Evolutionary conservation across 192 early-diverging fungal genomes (phyloP).

Genomic region (Coemansia sp.): DNA sequence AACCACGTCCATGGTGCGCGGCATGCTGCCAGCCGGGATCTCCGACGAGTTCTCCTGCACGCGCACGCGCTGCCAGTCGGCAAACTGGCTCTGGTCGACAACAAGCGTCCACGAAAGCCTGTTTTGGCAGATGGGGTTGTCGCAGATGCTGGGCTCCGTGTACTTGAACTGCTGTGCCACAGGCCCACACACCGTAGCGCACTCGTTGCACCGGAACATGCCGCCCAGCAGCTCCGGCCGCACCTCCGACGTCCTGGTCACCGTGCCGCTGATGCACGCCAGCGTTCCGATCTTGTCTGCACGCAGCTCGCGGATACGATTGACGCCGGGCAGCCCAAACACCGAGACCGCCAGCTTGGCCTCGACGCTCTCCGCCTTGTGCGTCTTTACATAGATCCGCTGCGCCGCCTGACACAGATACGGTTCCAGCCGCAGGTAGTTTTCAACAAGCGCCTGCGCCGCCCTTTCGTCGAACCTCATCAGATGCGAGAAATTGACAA

Average conservation of each 20-base stretch:
- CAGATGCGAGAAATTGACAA: conserved; percentile 73
- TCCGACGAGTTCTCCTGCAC: conserved; percentile 95
- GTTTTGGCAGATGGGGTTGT: conserved; percentile 79
- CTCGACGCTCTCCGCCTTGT: not conserved
- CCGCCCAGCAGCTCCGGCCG: conserved; percentile 91
- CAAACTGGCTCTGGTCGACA: conserved; percentile 82
- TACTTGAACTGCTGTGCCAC: conserved; percentile 97
- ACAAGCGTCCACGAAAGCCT: conserved; percentile 73
- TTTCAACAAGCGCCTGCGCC: conserved; percentile 60
- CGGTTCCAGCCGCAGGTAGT: conserved; percentile 82
- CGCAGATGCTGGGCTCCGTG: conserved; percentile 88
- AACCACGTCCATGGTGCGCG: conserved; percentile 92
- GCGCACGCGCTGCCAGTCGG: conserved; percentile 96
- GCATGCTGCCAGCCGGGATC: conserved; percentile 97
- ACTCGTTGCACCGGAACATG: conserved; percentile 86
- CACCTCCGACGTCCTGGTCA: conserved; percentile 95
- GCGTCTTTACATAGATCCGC: conserved; percentile 62
- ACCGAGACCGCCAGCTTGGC: conserved; percentile 45
- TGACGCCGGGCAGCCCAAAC: conserved; percentile 58
- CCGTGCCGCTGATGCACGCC: conserved; percentile 81
- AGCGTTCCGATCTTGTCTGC: conserved; percentile 81
- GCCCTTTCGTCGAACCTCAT: conserved; percentile 56
- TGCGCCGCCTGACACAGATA: conserved; percentile 84
- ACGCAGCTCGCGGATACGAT: conserved; percentile 79
- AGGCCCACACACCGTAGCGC: conserved; percentile 70